Conservation (phyloP, 108 stramenopile species). For the Cafeteria roenbergensis region DNA sequence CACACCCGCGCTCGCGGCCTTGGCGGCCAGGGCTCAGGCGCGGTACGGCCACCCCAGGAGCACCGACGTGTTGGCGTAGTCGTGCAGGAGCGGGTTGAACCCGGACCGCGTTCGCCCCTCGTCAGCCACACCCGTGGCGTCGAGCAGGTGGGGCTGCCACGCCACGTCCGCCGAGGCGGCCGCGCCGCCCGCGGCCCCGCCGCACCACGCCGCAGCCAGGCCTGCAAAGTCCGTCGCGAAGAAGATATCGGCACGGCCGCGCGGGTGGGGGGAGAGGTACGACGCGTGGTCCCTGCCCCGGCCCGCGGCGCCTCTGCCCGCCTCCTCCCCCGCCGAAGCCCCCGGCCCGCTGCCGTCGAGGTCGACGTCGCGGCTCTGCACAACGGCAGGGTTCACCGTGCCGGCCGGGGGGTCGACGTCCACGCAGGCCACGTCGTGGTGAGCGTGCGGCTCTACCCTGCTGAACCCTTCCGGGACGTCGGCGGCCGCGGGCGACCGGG, state of each 20-base stretch:
- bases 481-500: no score
- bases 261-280: not conserved
- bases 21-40: no score
- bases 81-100: slow-evolving; percentile 14
- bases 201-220: slow-evolving; percentile 3
- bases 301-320: slow-evolving; percentile 1
- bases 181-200: not conserved
- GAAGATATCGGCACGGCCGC: slow-evolving; percentile 12
- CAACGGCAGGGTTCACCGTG: no score
- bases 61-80: slow-evolving; percentile 9
- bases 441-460: no score
- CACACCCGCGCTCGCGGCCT: no score
- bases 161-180: not conserved
- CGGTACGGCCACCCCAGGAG: slow-evolving; percentile 5
- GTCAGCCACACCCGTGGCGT: not conserved
- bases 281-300: slow-evolving; percentile 1
- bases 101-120: slow-evolving; percentile 6
- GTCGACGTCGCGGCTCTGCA: slow-evolving; percentile 1
- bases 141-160: not conserved
- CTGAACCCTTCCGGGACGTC: no score
- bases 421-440: no score
- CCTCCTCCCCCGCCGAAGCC: slow-evolving; percentile 6
- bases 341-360: not conserved
- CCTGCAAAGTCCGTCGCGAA: slow-evolving; percentile 12
- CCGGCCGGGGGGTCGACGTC: no score